A percentile compares a stretch with the other conserved stretches of the same genome.
Conservation (phyloP, 345 rosid species). For the Triadica sebifera region DNA sequence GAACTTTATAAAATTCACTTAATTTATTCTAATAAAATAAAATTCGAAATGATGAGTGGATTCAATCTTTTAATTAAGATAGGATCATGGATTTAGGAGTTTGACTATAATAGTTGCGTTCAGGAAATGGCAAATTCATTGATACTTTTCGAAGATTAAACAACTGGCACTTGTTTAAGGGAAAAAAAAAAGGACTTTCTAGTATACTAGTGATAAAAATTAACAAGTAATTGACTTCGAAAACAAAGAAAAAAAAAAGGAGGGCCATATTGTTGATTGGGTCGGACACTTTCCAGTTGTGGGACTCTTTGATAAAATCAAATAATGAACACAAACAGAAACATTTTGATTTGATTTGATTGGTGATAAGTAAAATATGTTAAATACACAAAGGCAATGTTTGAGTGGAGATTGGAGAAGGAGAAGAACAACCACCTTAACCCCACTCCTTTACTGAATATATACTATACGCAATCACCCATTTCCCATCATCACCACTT, state of each 20-base stretch:
- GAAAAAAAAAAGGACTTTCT: too few relatives aligned
- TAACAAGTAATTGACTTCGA: slow-evolving; percentile 3
- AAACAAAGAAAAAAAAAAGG: slow-evolving; percentile 4
- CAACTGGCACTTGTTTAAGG: background rate
- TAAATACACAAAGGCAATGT: background rate
- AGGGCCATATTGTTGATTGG: slow-evolving; percentile 11
- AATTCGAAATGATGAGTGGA: too few relatives aligned
- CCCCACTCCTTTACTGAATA: slow-evolving; percentile 14
- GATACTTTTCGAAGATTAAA: background rate
- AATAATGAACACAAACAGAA: slow-evolving; percentile 1
- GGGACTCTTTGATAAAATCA: slow-evolving; percentile 3
- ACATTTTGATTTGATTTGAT: slow-evolving; percentile 4
- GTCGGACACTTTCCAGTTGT: slow-evolving; percentile 10
- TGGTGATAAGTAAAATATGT: background rate
- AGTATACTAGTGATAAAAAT: too few relatives aligned
- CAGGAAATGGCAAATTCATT: background rate
- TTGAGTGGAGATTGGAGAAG: background rate
- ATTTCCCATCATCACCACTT: slow-evolving; percentile 28
- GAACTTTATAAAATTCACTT: too few relatives aligned
- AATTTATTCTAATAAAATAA: too few relatives aligned
- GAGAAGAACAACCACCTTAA: background rate
- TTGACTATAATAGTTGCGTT: slow-evolving; percentile 1
- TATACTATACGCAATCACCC: slow-evolving; percentile 3
- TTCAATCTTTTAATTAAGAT: background rate
- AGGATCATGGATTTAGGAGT: background rate